Percentiles rank a stretch among this genome's conserved stretches.
These are phyloP conservation scores for Backusella westeae DNA, from an alignment of 192 early-diverging fungal genomes.

Conservation along the genomic window DNA sequence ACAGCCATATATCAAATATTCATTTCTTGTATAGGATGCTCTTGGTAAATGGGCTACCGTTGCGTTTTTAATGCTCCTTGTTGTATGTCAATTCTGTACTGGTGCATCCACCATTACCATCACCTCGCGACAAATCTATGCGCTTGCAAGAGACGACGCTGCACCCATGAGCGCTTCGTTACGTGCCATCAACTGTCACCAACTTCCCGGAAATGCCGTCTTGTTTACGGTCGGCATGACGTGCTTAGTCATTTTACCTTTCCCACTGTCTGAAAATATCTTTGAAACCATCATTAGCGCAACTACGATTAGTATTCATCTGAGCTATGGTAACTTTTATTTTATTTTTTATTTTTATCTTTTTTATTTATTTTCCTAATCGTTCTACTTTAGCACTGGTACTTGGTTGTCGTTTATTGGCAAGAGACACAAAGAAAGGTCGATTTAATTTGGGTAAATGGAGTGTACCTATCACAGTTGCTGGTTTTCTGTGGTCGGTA, in stretches of 20 bases:
- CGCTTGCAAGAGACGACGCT: conserved; percentile 51
- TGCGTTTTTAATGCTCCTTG: conserved; percentile 41
- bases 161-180: conserved; percentile 10
- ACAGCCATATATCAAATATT: neutral
- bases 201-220: conserved; percentile 22
- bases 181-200: conserved; percentile 2
- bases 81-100: conserved; percentile 43
- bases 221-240: neutral
- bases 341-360: neutral
- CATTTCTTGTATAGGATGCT: conserved; percentile 29
- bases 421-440: conserved; percentile 7
- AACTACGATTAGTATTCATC: conserved; percentile 21
- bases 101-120: conserved; percentile 44
- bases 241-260: conserved; percentile 19
- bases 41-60: conserved; percentile 38
- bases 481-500: conserved; percentile 25
- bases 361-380: no score
- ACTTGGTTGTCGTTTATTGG: conserved; percentile 15
- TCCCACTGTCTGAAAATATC: conserved; percentile 25
- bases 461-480: conserved; percentile 15
- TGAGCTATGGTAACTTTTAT: conserved; percentile 24
- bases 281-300: conserved; percentile 34
- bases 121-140: conserved; percentile 47
- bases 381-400: conserved; percentile 11
- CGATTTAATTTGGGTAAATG: conserved; percentile 25